phyloP scores from a whole-genome alignment of 2,329 filamentous ascomycete genomes.

The Torrubiella hemipterigena region DNA sequence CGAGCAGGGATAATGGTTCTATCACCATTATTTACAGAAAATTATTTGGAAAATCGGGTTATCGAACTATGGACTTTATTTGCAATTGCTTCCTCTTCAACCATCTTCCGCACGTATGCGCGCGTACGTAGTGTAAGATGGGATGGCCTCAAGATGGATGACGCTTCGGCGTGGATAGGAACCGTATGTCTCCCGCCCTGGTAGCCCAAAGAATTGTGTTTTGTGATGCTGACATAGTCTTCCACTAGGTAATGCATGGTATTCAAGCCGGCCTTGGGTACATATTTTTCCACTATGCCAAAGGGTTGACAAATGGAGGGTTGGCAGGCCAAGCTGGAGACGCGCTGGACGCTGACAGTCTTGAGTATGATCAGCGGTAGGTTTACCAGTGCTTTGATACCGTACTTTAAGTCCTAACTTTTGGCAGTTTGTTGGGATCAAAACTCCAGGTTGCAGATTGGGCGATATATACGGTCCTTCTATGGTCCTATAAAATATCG shows the following conservation, averaged over 20 bases:
- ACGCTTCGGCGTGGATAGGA: slow-evolving; percentile 16
- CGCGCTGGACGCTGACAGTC: slow-evolving; percentile 26
- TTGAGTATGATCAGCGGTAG: slow-evolving; percentile 30
- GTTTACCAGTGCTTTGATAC: slow-evolving; percentile 1
- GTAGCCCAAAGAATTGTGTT: neutral
- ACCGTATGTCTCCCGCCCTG: slow-evolving; percentile 4
- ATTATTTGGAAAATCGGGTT: no score
- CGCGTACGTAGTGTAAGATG: slow-evolving; percentile 13
- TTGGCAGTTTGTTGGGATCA: slow-evolving; percentile 35
- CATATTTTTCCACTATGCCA: slow-evolving; percentile 32
- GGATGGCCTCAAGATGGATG: slow-evolving; percentile 14
- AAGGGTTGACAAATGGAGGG: slow-evolving; percentile 42
- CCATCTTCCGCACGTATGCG: slow-evolving; percentile 17
- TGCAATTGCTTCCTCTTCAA: slow-evolving; percentile 13
- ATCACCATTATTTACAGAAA: no score
- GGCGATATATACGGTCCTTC: slow-evolving; percentile 38
- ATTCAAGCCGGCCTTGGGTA: slow-evolving; percentile 39
- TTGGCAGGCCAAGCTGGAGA: slow-evolving; percentile 40
- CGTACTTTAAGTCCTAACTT: neutral
- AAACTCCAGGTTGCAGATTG: slow-evolving; percentile 45
- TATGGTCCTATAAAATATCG: slow-evolving; percentile 45
- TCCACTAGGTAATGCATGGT: slow-evolving; percentile 34
- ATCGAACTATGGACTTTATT: slow-evolving; percentile 17
- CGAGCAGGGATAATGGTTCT: no score
- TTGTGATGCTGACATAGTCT: neutral